These are phyloP conservation scores for Globisporangium paroecandrum DNA, from an alignment of 352 stramenopile genomes.

Conservation along the genomic window DNA sequence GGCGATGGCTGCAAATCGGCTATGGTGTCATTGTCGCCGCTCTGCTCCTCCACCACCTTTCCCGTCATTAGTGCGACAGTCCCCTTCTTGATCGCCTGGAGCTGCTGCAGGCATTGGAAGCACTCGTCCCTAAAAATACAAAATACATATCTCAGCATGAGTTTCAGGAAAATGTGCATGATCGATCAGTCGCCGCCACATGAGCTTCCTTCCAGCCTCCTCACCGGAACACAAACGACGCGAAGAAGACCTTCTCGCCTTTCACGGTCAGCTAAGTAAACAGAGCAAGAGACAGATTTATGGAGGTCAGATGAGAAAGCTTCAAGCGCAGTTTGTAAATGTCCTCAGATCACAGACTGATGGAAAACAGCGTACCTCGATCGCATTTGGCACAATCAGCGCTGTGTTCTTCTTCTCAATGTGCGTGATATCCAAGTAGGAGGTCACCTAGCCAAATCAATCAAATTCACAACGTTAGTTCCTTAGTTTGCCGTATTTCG, in stretches of 20 bases:
- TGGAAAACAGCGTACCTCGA: constrained; percentile 47
- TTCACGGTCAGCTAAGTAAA: constrained; percentile 51
- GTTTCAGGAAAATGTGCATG: neutral
- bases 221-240: constrained; percentile 82
- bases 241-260: constrained; percentile 74
- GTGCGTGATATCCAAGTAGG: constrained; percentile 60
- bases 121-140: constrained; percentile 66
- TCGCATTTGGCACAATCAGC: constrained; percentile 81
- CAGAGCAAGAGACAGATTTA: neutral
- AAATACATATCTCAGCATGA: constrained; percentile 9
- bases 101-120: constrained; percentile 71
- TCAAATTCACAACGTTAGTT: neutral
- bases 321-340: neutral
- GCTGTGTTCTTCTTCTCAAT: constrained; percentile 87
- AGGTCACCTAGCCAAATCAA: constrained; percentile 42
- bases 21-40: constrained; percentile 1
- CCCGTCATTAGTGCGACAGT: constrained; percentile 54
- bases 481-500: neutral
- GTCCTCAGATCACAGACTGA: neutral
- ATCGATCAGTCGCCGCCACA: neutral
- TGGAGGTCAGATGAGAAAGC: neutral
- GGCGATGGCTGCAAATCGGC: neutral
- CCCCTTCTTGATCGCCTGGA: constrained; percentile 73
- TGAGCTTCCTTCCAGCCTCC: neutral
- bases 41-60: constrained; percentile 1